Evolutionary conservation across 495 filamentous ascomycete species (phyloP), one percentile per base, ranked within the genome.

Genomic region (Barbatosphaeria neglecta): DNA sequence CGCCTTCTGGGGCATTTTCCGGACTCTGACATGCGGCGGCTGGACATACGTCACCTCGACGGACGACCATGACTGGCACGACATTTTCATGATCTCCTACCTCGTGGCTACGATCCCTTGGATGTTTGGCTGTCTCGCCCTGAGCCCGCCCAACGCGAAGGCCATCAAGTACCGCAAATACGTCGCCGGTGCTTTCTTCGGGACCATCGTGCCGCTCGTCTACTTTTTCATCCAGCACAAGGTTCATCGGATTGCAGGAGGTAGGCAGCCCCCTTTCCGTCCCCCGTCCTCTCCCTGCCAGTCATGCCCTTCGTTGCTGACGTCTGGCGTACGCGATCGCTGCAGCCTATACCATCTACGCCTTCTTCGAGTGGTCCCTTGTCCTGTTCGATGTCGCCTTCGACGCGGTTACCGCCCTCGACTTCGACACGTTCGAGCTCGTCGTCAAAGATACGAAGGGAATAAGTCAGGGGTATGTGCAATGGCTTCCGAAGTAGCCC

Each of bases 181-280:
- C 42, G 64, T 97, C 41, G 88, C 86, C 1, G 69, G 78, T 10
- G 73, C 80, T 20, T 99, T 99, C 69, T 97, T 97, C 60, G 86
- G 84, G 42, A 93, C 87, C 1, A 65, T 97, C 35, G 80, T 95
- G 22, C 89, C 90, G 40, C 69, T 97, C 68, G 76, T 96, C 27
- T 97, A 97, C 67, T 99, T 84, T 58, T 99, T 96, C 61, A 94
- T 99, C 54, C 93, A 99, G 58, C 92, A 99, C 70, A 99, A 98
- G 65, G 84, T 99, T 39, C 89, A 97, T 61, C 87, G 83, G 51
- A 80, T 97, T 49, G 67, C 93, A 37, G 92, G 92, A 81, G 92
- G 92, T 97, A 72, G 68, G 80, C 63, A 45, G 9, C 20, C 37
- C 8, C 15, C 15, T 44, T 4, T 18, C 19, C 8, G 3, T 11